Base-by-base conservation (phyloP, 179 eudicot species). In the Corrigiola litoralis region DNA sequence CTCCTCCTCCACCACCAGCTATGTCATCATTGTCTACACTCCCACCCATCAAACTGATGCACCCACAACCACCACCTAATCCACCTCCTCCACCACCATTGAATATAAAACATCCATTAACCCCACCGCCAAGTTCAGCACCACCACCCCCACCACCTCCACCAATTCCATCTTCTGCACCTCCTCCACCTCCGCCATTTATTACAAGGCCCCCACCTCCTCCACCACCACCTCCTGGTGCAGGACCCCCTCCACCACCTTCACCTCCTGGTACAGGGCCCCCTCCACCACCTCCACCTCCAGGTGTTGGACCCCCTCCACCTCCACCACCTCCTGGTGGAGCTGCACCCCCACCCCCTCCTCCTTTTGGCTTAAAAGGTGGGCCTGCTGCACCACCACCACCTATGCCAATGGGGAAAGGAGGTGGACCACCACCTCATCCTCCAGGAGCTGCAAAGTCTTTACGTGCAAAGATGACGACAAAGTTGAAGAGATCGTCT, bases 401-500 rank as follows among this genome's bases (percentile, higher is more conserved):
- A 52, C 88, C 86, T 0, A 52, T 70, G 71, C 73, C 75, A 67
- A 25, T 24, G 12, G 80, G 76, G 21, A 82, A 74, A 40, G 78
- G 81, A 44, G 88, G 72, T 48, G 86, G 72, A 25, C 85, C 88
- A 13, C 96, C 98, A 2, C 95, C 95, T 18, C 98, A 92, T 23
- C 92, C 91, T 31, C 84, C 79, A 14, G 86, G 83, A 9, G 82
- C 76, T 20, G 72, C 36, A 54, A 80, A 72, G 63, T 68, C 77
- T 17, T 73, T 87, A 53, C 85, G 88, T 42, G 78, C 88, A 48
- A 89, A 72, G 77, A 75, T 77, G 67, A 74, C 82, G 11, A 85
- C 94, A 9, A 94, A 88, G 65, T 63, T 94, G 77, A 87, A 81
- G 75, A 87, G 99, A 61, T 94, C 99, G 8, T 77, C 97, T 48